Conservation (phyloP, 768 basidiomycete genomes). For the Mycena rosella region DNA sequence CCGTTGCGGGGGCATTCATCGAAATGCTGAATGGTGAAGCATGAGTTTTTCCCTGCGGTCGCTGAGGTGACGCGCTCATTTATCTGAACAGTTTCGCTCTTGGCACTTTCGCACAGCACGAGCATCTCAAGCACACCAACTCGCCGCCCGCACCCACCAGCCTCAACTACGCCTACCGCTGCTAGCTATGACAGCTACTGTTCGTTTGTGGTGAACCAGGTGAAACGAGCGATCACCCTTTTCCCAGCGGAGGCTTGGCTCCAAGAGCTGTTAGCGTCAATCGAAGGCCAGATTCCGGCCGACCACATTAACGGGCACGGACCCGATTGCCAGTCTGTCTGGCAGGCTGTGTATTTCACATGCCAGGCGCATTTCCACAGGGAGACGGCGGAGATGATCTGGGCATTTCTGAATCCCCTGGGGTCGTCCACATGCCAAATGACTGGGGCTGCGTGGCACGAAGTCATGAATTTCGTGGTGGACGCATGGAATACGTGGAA, state of each 20-base stretch:
- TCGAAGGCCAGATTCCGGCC: conserved; percentile 35
- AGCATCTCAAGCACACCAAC: conserved; percentile 12
- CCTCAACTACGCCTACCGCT: neutral
- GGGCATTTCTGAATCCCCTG: too few species aligned
- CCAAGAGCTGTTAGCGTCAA: neutral
- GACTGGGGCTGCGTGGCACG: conserved; percentile 18
- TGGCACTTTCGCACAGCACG: conserved; percentile 22
- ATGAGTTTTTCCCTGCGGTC: conserved; percentile 11
- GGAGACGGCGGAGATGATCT: too few species aligned
- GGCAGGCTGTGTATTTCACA: conserved; percentile 29
- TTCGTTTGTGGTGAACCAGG: conserved; percentile 17
- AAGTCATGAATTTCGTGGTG: conserved; percentile 23
- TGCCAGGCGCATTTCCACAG: conserved; percentile 29
- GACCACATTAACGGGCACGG: conserved; percentile 29
- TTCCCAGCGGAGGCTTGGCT: conserved; percentile 17
- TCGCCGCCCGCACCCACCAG: conserved; percentile 11
- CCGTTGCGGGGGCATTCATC: conserved; percentile 14
- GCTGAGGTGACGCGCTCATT: neutral
- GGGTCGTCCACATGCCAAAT: conserved; percentile 15
- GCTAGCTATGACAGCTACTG: conserved; percentile 26
- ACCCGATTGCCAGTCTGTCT: neutral
- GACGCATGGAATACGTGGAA: conserved; percentile 18
- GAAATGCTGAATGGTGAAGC: conserved; percentile 27
- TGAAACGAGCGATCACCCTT: neutral
- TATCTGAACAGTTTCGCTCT: conserved; percentile 9